Conservation (phyloP, 805 yeast species). For the Blastobotrys terrestris region DNA sequence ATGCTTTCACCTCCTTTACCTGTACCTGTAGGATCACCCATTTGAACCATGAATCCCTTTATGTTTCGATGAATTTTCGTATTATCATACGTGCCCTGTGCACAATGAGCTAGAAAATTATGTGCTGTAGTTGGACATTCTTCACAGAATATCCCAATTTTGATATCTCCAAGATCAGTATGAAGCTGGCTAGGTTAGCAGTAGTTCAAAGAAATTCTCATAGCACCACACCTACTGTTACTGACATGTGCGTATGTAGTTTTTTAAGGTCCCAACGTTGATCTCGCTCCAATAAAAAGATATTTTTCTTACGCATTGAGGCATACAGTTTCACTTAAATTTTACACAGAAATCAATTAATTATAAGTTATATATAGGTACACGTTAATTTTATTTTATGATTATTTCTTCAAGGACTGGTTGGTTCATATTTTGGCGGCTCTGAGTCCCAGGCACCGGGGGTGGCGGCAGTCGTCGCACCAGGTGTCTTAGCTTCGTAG, state of each 20-base stretch:
- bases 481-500: constrained; percentile 35
- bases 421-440: constrained; percentile 26
- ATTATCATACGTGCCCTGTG: constrained; percentile 36
- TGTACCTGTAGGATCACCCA: constrained; percentile 34
- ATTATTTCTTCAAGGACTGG: constrained; percentile 15
- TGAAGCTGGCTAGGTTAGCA: constrained; percentile 27
- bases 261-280: neutral
- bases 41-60: constrained; percentile 36
- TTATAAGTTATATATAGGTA: neutral
- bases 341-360: neutral
- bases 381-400: neutral
- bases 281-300: neutral
- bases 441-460: constrained; percentile 32
- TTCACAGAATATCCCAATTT: constrained; percentile 36
- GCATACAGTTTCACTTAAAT: neutral
- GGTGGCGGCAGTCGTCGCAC: constrained; percentile 22
- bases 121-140: constrained; percentile 36
- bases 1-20: constrained; percentile 38
- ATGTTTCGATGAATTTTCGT: constrained; percentile 31
- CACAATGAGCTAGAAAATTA: constrained; percentile 43
- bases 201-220: neutral
- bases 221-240: constrained; percentile 5
- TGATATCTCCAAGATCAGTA: constrained; percentile 36
- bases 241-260: neutral
- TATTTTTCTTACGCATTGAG: no score